Evolutionary conservation across 148 eudicot species (phyloP), one percentile per base, ranked within the genome.

Genomic region (Chenopodium berlandieri): DNA sequence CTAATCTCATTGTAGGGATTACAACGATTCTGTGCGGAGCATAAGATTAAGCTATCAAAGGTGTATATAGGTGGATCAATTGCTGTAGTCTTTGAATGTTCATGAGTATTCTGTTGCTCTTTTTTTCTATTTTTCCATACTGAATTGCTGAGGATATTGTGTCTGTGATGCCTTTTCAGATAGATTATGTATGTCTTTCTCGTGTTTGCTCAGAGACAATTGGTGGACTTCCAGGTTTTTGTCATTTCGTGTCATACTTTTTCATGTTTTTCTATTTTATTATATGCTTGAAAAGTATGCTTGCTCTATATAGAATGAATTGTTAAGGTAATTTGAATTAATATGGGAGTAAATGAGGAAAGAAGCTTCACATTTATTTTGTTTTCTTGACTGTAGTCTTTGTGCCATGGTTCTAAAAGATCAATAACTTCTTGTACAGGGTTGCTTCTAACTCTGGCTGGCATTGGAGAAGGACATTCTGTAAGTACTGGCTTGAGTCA

Each of bases 151-250:
- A 79, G 20, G 71, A 13, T 66, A 75, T 83, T 71, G 20, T 30
- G 0, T 14, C 63, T 19, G 44, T 68, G 40, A 11, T 30, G 13
- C 76, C 78, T 80, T 79, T 82, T 73, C 85, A 93, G 97, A 92
- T 92, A 86, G 95, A 93, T 90, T 91, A 90, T 85, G 82, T 93
- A 86, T 92, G 88, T 82, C 91, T 93, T 86, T 92, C 97, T 54
- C 91, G 97, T 73, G 97, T 93, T 62, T 92, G 92, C 83, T 90
- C 97, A 48, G 97, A 92, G 87, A 93, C 95, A 76, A 92, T 93
- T 2, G 92, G 95, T 74, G 97, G 97, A 81, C 91, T 93, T 83
- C 97, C 97, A 88, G 97, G 95, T 93, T 82, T 25, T 31, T 50
- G 25, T 50, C 65, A 34, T 70, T 66, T 27, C 27, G 17, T 54